Base-by-base conservation (phyloP, 116 monocot species). In the Thalassia testudinum region DNA sequence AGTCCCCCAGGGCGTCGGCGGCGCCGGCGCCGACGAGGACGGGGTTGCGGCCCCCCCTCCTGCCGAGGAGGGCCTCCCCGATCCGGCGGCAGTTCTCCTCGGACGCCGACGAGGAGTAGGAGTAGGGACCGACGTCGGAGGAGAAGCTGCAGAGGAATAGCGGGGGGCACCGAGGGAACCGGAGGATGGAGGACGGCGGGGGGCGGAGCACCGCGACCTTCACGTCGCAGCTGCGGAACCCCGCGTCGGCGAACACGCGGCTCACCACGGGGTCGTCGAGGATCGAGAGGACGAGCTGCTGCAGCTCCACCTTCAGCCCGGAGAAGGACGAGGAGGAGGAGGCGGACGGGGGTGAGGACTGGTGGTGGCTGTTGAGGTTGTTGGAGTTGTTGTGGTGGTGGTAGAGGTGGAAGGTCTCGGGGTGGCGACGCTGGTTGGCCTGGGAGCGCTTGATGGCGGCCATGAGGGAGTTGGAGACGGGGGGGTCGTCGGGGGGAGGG, bases 381-480 rank as follows among this genome's bases (percentile, higher is more conserved):
- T 40, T 40, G 11, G 40, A 8, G 11, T 7, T 14, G 16, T 59
- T 51, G 17, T 60, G 52, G 19, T 60, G 59, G 42, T 68, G 76
- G 72, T 93, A 84, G 27, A 93, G 75, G 64, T 87, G 87, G 66
- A 93, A 84, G 7, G 87, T 84, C 49, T 93, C 93, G 11, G 93
- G 87, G 47, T 87, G 78, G 12, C 93, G 66, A 19, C 93, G 52
- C 78, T 87, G 87, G 71, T 78, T 83, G 23, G 93, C 93, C 73
- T 93, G 93, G 10, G 93, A 93, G 19, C 93, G 78, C 75, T 87
- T 93, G 69, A 93, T 84, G 22, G 93, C 93, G 11, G 93, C 93
- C 93, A 93, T 87, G 54, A 93, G 78, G 1, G 93, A 83, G 84
- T 93, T 93, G 37, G 93, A 87, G 7, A 87, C 66, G 12, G 78